Evolutionary conservation across 371 early-diverging fungal genomes (phyloP).

Genomic region (Syncephalastrum contaminatum): DNA sequence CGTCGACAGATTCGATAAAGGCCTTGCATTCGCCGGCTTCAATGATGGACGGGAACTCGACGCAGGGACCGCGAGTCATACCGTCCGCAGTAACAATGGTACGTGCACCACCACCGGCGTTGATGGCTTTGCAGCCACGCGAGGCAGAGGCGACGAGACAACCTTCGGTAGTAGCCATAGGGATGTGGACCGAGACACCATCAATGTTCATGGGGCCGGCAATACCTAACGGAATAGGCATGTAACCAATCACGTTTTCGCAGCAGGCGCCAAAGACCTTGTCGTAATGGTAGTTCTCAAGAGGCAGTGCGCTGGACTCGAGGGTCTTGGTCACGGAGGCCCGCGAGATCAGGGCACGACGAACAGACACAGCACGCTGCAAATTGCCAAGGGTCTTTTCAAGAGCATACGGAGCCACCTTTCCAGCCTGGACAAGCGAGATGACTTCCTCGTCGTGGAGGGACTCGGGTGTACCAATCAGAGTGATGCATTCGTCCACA

Average conservation of each 20-base stretch:
- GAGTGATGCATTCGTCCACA: constrained; percentile 60
- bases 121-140: constrained; percentile 97
- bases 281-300: constrained; percentile 83
- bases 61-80: constrained; percentile 94
- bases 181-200: constrained; percentile 76
- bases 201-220: constrained; percentile 87
- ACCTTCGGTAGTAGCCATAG: constrained; percentile 98
- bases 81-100: constrained; percentile 87
- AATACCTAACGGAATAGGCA: constrained; percentile 93
- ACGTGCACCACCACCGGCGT: constrained; percentile 83
- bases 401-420: constrained; percentile 80
- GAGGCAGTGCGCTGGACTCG: constrained; percentile 69
- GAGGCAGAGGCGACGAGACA: constrained; percentile 93
- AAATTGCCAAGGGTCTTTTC: constrained; percentile 78
- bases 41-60: constrained; percentile 76
- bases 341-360: constrained; percentile 75
- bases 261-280: constrained; percentile 93
- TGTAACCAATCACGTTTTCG: constrained; percentile 96
- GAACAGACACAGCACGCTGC: constrained; percentile 82
- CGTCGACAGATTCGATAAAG: constrained; percentile 73
- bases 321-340: constrained; percentile 67
- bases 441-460: constrained; percentile 78
- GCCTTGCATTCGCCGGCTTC: constrained; percentile 71
- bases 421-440: constrained; percentile 66
- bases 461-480: constrained; percentile 51